A percentile compares a stretch with the other conserved stretches of the same genome.
phyloP scores from a whole-genome alignment of 2,329 filamentous ascomycete genomes.

The Celoporthe dispersa region DNA sequence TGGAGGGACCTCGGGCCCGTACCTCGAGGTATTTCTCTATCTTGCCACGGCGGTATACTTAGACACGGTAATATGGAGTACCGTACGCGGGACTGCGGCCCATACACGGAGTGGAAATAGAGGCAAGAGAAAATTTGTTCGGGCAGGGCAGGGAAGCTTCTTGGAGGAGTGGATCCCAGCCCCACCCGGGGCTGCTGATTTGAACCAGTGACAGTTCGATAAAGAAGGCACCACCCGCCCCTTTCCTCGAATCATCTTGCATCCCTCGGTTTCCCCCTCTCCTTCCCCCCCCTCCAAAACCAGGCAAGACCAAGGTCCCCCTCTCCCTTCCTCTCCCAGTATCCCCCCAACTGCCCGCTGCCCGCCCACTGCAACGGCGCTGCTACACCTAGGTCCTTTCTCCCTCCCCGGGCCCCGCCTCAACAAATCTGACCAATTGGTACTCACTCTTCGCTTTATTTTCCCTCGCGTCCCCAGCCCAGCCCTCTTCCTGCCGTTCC shows the following conservation, averaged over 20 bases:
- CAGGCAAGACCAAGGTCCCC: background rate
- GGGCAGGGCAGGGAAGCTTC: background rate
- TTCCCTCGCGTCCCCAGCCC: background rate
- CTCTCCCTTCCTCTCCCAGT: constrained; percentile 11
- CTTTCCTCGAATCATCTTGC: constrained; percentile 31
- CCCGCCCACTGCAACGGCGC: background rate
- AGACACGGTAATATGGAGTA: background rate
- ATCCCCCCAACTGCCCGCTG: constrained; percentile 6
- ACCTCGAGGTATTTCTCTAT: background rate
- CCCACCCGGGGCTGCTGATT: constrained; percentile 22
- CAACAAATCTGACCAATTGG: constrained; percentile 5
- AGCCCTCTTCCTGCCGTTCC: background rate
- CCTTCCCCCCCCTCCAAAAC: constrained; percentile 8
- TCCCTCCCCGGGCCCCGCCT: background rate
- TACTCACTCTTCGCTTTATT: background rate
- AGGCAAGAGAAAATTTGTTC: background rate
- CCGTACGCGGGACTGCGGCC: background rate
- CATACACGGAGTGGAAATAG: background rate
- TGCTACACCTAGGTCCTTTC: background rate
- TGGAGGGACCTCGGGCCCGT: background rate
- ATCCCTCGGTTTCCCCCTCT: constrained; percentile 6
- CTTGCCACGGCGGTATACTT: background rate
- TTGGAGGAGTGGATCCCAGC: constrained; percentile 1
- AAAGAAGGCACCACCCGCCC: constrained; percentile 28
- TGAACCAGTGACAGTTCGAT: constrained; percentile 27